phyloP scores from a whole-genome alignment of 352 stramenopile genomes.

The Nothophytophthora sp. region DNA sequence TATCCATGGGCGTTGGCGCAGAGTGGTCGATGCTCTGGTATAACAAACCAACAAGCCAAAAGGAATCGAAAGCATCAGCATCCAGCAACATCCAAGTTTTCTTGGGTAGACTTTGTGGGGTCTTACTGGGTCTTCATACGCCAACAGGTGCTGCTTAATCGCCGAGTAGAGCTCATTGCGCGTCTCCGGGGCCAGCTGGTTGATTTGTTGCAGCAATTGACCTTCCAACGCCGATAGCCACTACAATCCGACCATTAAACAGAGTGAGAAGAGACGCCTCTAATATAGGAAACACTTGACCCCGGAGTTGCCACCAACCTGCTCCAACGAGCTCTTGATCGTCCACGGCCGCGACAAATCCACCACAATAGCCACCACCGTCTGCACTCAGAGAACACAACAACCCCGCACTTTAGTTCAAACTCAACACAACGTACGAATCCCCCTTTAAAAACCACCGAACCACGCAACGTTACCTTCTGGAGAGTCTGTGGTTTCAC shows the following conservation, averaged over 20 bases:
- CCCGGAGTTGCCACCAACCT: slow-evolving; percentile 15
- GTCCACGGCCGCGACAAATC: slow-evolving; percentile 80
- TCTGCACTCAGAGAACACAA: slow-evolving; percentile 41
- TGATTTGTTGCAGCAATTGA: slow-evolving; percentile 73
- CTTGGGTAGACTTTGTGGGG: no score
- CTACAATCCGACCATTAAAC: slow-evolving; percentile 15
- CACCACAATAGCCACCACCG: slow-evolving; percentile 62
- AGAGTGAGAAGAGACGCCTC: not conserved
- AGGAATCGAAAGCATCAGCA: slow-evolving; percentile 4
- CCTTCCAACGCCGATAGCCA: slow-evolving; percentile 79
- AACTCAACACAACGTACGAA: slow-evolving; percentile 5
- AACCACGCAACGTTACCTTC: slow-evolving; percentile 22
- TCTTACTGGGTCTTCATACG: slow-evolving; percentile 80
- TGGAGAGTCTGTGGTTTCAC: slow-evolving; percentile 58
- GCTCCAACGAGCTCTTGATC: slow-evolving; percentile 79
- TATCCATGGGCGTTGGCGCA: slow-evolving; percentile 49
- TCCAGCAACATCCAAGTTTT: not conserved
- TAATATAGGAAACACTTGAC: not conserved
- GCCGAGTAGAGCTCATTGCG: slow-evolving; percentile 59
- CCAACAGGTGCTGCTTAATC: slow-evolving; percentile 74
- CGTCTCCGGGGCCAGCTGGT: slow-evolving; percentile 47
- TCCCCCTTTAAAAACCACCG: not conserved
- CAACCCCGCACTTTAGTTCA: not conserved
- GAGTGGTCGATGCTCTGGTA: slow-evolving; percentile 68
- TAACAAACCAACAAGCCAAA: slow-evolving; percentile 2